Percentiles rank a stretch among this genome's conserved stretches.
Conservation (phyloP, 257 asterid species). For the Petunia secreta region DNA sequence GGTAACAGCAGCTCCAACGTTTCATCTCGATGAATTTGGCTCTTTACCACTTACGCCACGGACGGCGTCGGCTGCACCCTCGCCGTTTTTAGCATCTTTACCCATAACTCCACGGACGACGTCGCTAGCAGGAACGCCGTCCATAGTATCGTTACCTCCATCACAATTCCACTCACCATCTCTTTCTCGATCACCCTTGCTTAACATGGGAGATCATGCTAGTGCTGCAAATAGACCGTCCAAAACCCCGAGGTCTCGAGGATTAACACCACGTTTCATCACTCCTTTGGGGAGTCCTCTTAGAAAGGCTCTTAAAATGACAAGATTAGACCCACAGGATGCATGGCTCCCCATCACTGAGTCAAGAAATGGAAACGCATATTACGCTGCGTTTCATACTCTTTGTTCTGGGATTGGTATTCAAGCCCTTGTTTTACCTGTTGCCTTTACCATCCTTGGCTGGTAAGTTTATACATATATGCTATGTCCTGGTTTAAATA, state of each 20-base stretch:
- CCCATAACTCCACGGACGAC: constrained; percentile 56
- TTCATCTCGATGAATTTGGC: constrained; percentile 6
- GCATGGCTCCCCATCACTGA: constrained; percentile 95
- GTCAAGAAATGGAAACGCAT: constrained; percentile 85
- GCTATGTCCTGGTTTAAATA: too few species aligned
- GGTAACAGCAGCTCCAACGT: not conserved
- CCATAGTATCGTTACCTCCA: constrained; percentile 69
- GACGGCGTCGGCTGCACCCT: constrained; percentile 12
- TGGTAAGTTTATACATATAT: constrained; percentile 43
- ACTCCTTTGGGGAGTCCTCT: constrained; percentile 83
- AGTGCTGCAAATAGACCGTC: not conserved
- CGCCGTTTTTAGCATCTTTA: constrained; percentile 33
- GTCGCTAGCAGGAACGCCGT: constrained; percentile 37
- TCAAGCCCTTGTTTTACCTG: constrained; percentile 89
- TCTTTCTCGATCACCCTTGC: constrained; percentile 73
- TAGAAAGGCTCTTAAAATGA: constrained; percentile 70
- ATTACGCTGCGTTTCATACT: constrained; percentile 85
- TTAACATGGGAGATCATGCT: constrained; percentile 37
- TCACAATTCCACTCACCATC: constrained; percentile 87
- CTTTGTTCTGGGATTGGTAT: constrained; percentile 89
- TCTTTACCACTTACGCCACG: constrained; percentile 24
- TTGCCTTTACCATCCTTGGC: constrained; percentile 92
- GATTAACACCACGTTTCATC: constrained; percentile 65
- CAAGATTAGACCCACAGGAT: constrained; percentile 76
- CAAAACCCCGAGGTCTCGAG: constrained; percentile 54